Evolutionary conservation across 177 flowering plant genomes (phyloP), one percentile per base, ranked within the genome.

Genomic region (Tripterygium wilfordii): DNA sequence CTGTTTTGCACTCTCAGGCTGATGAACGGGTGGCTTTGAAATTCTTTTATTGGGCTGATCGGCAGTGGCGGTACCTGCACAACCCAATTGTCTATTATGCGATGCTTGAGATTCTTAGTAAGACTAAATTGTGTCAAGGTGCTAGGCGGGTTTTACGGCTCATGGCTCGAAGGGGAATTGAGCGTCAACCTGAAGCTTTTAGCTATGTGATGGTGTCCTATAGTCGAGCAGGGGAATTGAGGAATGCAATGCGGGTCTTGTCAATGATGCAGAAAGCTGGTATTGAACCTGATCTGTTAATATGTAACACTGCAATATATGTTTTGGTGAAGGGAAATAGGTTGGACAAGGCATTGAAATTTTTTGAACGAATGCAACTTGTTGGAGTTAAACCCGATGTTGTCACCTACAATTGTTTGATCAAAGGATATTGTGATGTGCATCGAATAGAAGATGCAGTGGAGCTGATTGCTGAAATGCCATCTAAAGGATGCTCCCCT

Each of bases 11-110:
- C 10, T 68, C 66, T 22, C 88, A 65, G 51, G 48, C 51, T 4
- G 96, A 91, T 58, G 85, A 78, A 47, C 70, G 95, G 12, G 61
- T 78, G 31, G 88, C 98, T 25, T 58, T 85, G 60, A 58, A 70
- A 15, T 85, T 91, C 67, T 91, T 88, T 63, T 78, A 81, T 48
- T 91, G 96, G 98, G 95, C 88, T 42, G 86, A 91, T 31, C 45
- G 88, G 43, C 95, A 83, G 45, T 85, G 96, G 96, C 65, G 92
- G 42, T 91, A 91, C 53, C 65, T 82, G 16, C 98, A 88, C 48
- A 71, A 64, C 22, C 71, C 71, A 1, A 49, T 71, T 44, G 95
- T 83, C 21, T 88, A 85, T 48, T 80, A 82, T 51, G 61, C 64
- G 15, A 78, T 91, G 88, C 89, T 91, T 41, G 77, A 74, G 56